Conservation (phyloP, 495 filamentous ascomycete species). For the Hypoxylon lienhwacheense region DNA sequence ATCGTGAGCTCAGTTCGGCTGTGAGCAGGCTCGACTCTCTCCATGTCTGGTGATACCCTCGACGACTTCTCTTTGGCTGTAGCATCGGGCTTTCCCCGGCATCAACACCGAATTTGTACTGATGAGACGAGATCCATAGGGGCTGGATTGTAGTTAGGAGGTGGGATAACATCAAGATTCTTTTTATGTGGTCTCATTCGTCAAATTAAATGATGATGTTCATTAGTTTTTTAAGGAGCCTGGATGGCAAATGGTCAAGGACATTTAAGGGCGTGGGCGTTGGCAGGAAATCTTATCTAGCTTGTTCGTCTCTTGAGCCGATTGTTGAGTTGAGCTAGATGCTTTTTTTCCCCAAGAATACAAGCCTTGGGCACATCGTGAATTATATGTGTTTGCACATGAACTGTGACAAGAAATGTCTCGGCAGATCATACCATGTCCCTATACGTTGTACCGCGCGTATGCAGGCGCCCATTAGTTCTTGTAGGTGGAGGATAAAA, state of each 20-base stretch:
- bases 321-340: constrained; percentile 6
- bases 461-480: constrained; percentile 23
- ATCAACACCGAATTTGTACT: not conserved
- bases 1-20: constrained; percentile 7
- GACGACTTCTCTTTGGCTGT: constrained; percentile 18
- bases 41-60: constrained; percentile 26
- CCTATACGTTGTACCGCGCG: constrained; percentile 25
- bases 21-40: constrained; percentile 12
- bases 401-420: constrained; percentile 13
- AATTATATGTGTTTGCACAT: constrained; percentile 18
- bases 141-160: not conserved
- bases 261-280: constrained; percentile 23
- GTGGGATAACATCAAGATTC: not conserved
- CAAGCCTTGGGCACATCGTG: constrained; percentile 29
- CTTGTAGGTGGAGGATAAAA: too few relatives aligned
- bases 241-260: constrained; percentile 9
- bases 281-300: constrained; percentile 10
- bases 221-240: constrained; percentile 4
- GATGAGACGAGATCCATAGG: not conserved
- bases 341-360: constrained; percentile 21
- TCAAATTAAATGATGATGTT: constrained; percentile 5
- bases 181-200: constrained; percentile 7
- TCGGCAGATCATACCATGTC: constrained; percentile 22
- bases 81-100: constrained; percentile 13
- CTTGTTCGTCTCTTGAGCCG: constrained; percentile 9